Evolutionary conservation across 2,329 filamentous ascomycete species (phyloP).

Genomic region (Colletotrichum melonis): DNA sequence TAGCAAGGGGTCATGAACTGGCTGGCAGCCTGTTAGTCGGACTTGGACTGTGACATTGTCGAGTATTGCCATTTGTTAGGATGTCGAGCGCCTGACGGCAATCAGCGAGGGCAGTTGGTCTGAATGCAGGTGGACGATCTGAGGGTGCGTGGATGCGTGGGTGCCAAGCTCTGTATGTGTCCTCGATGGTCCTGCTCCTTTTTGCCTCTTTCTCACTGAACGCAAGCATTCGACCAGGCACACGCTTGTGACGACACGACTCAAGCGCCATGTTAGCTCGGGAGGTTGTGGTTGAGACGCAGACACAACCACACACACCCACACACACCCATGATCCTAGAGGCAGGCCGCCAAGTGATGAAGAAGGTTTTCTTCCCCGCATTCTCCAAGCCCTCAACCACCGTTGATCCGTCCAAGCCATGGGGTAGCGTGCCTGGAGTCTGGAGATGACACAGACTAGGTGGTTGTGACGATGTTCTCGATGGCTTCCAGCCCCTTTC

Average conservation of each 20-base stretch:
- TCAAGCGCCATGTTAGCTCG: not conserved
- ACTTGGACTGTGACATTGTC: not conserved
- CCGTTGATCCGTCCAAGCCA: not conserved
- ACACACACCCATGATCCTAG: slow-evolving; percentile 4
- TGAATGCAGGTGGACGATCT: not conserved
- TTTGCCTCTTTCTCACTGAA: not conserved
- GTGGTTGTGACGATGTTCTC: not conserved
- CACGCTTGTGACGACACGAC: slow-evolving; percentile 11
- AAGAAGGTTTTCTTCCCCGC: slow-evolving; percentile 23
- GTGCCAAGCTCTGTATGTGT: not conserved
- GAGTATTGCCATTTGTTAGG: not conserved
- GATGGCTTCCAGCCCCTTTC: not conserved
- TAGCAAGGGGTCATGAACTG: not conserved
- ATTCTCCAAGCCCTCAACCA: not conserved
- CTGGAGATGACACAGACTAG: not conserved
- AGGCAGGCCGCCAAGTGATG: slow-evolving; percentile 3
- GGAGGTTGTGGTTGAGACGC: not conserved
- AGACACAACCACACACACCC: not conserved
- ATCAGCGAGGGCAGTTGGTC: slow-evolving; percentile 3
- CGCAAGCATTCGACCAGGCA: not conserved
- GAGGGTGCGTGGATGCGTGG: not conserved
- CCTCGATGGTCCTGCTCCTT: not conserved
- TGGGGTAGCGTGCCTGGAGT: slow-evolving; percentile 5
- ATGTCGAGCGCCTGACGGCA: slow-evolving; percentile 13
- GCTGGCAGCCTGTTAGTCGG: slow-evolving; percentile 7